Evolutionary conservation across 495 filamentous ascomycete genomes (phyloP).

Genomic region (Aspergillus cavernicola): DNA sequence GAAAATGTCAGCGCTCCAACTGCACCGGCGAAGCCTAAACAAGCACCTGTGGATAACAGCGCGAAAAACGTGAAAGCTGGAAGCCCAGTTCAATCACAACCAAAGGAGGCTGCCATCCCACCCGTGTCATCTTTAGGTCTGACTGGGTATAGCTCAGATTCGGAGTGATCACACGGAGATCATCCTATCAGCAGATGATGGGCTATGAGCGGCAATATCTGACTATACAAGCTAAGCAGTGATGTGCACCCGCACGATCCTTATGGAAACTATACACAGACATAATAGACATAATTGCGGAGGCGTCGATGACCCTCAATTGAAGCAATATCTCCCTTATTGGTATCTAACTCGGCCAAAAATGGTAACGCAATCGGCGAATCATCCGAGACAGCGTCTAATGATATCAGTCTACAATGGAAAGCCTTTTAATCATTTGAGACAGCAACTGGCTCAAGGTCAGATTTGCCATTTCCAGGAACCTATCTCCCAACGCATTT

Average conservation of each 20-base stretch:
- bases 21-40: not conserved
- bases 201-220: not conserved
- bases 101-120: constrained; percentile 16
- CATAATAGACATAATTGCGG: no score
- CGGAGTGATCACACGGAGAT: constrained; percentile 26
- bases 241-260: no score
- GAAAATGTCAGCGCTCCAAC: not conserved
- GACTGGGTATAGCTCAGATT: constrained; percentile 42
- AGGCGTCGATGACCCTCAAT: no score
- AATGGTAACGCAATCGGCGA: no score
- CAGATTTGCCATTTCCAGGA: not conserved
- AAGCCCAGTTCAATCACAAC: not conserved
- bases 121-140: constrained; percentile 29
- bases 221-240: not conserved
- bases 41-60: not conserved
- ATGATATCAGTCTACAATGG: not conserved
- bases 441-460: not conserved
- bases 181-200: not conserved
- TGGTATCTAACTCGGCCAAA: no score
- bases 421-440: not conserved
- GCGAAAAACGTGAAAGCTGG: constrained; percentile 4
- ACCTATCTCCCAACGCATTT: constrained; percentile 6
- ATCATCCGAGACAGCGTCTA: not conserved
- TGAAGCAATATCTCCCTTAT: no score
- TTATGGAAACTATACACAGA: no score